phyloP scores from a whole-genome alignment of 108 stramenopile species.

The Stephanodiscus minutulus region DNA sequence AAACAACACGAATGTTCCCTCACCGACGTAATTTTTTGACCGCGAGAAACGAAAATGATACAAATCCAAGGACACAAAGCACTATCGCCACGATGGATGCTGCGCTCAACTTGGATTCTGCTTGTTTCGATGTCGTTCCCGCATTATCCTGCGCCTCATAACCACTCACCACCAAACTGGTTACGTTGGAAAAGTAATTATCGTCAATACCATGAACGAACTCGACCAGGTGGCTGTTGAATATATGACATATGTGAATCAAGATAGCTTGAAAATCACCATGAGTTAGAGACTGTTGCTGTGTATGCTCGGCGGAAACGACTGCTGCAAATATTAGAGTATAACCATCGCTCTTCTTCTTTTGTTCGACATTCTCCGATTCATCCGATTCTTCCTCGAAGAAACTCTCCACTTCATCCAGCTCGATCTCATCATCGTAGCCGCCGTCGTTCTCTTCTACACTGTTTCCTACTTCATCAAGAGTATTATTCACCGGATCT shows the following conservation, averaged over 20 bases:
- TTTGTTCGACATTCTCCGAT: not conserved
- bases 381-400: not conserved
- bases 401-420: not conserved
- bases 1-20: not conserved
- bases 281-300: slow-evolving; percentile 6
- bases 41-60: slow-evolving; percentile 15
- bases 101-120: slow-evolving; percentile 20
- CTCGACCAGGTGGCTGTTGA: slow-evolving; percentile 35
- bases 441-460: not conserved
- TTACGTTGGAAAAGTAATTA: slow-evolving; percentile 23
- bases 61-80: slow-evolving; percentile 18
- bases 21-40: slow-evolving; percentile 17
- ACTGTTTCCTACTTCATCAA: not conserved
- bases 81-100: slow-evolving; percentile 39
- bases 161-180: slow-evolving; percentile 22
- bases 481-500: too few relatives aligned
- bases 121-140: too few relatives aligned
- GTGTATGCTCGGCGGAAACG: slow-evolving; percentile 29
- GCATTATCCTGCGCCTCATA: slow-evolving; percentile 1
- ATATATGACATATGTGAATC: slow-evolving; percentile 40
- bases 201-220: slow-evolving; percentile 23
- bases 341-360: not conserved
- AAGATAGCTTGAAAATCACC: slow-evolving; percentile 37
- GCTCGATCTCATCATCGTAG: not conserved
- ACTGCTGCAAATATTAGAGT: slow-evolving; percentile 28